These are phyloP conservation scores for Chaetomium tenue DNA, from an alignment of 495 filamentous ascomycete genomes.

Conservation along the genomic window DNA sequence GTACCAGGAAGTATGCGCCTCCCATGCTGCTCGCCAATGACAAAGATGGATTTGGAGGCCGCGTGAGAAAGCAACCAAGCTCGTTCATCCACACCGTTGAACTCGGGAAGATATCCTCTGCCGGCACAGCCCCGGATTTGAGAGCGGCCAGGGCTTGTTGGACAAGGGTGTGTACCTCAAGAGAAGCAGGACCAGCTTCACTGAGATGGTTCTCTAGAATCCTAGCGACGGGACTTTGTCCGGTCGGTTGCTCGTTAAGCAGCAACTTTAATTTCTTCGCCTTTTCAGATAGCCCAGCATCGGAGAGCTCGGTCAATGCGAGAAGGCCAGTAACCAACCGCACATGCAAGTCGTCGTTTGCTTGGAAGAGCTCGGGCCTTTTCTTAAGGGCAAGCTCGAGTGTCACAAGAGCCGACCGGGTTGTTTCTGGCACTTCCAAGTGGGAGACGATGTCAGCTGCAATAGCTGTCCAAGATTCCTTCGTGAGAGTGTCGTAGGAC, in stretches of 20 bases:
- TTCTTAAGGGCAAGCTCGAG: constrained; percentile 43
- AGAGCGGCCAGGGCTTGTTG: constrained; percentile 40
- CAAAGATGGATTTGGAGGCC: constrained; percentile 58
- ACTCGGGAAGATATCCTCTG: constrained; percentile 46
- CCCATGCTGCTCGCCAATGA: constrained; percentile 70
- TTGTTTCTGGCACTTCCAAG: constrained; percentile 21
- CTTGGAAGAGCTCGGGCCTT: constrained; percentile 35
- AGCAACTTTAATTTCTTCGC: constrained; percentile 34
- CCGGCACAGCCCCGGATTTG: constrained; percentile 19
- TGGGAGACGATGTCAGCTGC: constrained; percentile 31
- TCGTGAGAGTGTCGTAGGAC: constrained; percentile 34
- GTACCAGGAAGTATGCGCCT: constrained; percentile 66
- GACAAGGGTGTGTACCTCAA: constrained; percentile 49
- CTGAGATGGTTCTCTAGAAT: constrained; percentile 47
- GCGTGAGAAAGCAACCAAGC: constrained; percentile 58
- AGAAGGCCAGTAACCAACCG: constrained; percentile 45
- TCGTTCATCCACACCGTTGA: constrained; percentile 43
- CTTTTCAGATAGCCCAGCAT: constrained; percentile 32
- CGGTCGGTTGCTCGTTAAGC: constrained; percentile 36
- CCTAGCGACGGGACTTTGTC: constrained; percentile 33
- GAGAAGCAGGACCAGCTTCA: constrained; percentile 38
- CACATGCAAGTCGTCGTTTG: constrained; percentile 40
- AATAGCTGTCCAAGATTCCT: constrained; percentile 30
- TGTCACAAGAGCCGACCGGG: constrained; percentile 33
- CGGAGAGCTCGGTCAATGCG: constrained; percentile 45